Base-by-base conservation (phyloP, 495 filamentous ascomycete species). In the Penicillium verhagenii region DNA sequence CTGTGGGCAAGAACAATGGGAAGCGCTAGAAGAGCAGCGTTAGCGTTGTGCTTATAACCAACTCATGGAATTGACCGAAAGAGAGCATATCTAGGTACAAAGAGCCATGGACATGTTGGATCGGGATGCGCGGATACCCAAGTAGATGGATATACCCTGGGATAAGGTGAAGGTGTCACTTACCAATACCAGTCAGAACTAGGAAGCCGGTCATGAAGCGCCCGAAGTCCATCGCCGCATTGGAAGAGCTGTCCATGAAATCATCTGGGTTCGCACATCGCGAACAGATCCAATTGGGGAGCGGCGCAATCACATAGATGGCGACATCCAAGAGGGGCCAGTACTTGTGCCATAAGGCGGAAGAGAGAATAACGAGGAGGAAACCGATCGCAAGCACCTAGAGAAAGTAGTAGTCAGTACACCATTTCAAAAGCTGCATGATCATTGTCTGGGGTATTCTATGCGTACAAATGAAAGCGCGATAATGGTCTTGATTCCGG, bases 101-200 rank as follows among this genome's bases (percentile, higher is more conserved):
- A 46, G 23, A 26, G 3, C 3, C 10, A 23, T 5, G 11, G 6
- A 1, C 10, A 40, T 4, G 13, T 14, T 29, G 1, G 7, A 19
- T 46, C 43, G 23, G 10, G 23, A 29, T 16, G 43, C 43, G 33
- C 33, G 5, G 18, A 42, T 16, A 33, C 13, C 39, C 18, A 3
- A 53, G 8, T 46, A 9, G 40, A 37, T 45, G 25, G 8, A 20
- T 45, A 9, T 4, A n/a, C 16, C 28, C 24, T 25, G n/a, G 23
- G 28, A 52, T 10, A 42, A 21, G 6, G 3, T 10, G 38, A 10
- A 42, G 38, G 4, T 10, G 38, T 26, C 19, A 84, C 90, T 58
- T 79, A 98, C 94, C 94, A 72, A 98, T 85, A 11, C 94, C 94
- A 92, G 96, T 96, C 26, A 97, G 81, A n/a, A 97, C 92, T 73